Evolutionary conservation across 176 grass and related monocot species (phyloP).

Genomic region (Oryza coarctata): DNA sequence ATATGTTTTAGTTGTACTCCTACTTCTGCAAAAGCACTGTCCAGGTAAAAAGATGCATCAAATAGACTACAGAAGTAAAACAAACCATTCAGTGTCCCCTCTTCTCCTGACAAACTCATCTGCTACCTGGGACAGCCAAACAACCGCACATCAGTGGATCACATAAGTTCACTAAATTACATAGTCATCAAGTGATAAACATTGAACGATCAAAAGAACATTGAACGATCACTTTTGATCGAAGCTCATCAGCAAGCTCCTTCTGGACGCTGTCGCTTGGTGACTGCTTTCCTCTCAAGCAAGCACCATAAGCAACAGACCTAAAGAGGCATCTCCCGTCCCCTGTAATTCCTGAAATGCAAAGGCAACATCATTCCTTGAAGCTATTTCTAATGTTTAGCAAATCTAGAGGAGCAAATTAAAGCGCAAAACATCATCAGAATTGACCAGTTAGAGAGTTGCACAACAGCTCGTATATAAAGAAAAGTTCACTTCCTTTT

Average conservation of each 20-base stretch:
- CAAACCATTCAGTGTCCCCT: slow-evolving; percentile 86
- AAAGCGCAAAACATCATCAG: not conserved
- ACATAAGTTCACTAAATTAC: not conserved
- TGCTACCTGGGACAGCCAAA: slow-evolving; percentile 57
- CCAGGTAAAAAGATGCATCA: not conserved
- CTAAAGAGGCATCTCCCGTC: slow-evolving; percentile 94
- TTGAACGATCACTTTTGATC: slow-evolving; percentile 56
- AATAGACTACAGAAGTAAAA: not conserved
- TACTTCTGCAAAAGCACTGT: not conserved
- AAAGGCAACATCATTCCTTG: not conserved
- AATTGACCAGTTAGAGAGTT: not conserved
- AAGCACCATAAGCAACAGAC: slow-evolving; percentile 71
- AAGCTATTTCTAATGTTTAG: not conserved
- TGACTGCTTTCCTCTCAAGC: slow-evolving; percentile 59
- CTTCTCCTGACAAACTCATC: slow-evolving; percentile 91
- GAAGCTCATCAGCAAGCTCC: slow-evolving; percentile 90
- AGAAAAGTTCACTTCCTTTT: not conserved
- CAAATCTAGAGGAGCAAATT: not conserved
- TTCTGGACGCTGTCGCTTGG: slow-evolving; percentile 80
- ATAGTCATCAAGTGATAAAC: not conserved
- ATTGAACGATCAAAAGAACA: slow-evolving; percentile 12
- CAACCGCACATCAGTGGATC: not conserved
- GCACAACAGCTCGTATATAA: too few species aligned
- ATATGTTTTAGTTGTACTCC: not conserved
- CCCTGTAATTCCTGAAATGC: slow-evolving; percentile 83